A percentile compares a stretch with the other conserved stretches of the same genome.
phyloP scores from a whole-genome alignment of 2,329 filamentous ascomycete species.

The Hawksworthiomyces lignivorus region DNA sequence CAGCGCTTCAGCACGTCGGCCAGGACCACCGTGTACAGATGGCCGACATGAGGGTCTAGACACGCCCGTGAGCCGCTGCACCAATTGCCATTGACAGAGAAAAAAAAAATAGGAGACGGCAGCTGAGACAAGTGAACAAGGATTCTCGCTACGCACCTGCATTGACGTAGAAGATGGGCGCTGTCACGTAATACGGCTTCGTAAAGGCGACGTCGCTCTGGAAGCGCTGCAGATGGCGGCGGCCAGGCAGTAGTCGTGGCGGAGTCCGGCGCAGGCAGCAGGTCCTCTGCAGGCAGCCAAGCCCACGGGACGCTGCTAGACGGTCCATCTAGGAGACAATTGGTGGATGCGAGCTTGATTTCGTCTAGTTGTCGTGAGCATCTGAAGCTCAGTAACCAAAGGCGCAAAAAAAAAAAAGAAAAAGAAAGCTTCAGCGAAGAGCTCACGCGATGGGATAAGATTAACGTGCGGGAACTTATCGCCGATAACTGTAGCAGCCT shows the following conservation, averaged over 20 bases:
- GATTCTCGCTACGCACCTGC: conserved; percentile 49
- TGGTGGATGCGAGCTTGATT: too few species aligned
- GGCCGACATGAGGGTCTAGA: conserved; percentile 89
- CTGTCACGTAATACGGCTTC: conserved; percentile 93
- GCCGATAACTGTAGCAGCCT: conserved; percentile 9
- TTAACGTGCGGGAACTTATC: background rate
- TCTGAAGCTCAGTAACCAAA: too few species aligned
- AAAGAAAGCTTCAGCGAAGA: background rate
- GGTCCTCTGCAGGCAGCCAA: conserved; percentile 5
- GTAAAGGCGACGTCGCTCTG: conserved; percentile 6
- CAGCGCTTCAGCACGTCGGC: conserved; percentile 89
- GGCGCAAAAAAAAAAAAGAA: background rate
- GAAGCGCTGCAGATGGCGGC: background rate
- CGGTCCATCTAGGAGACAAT: conserved; percentile 10
- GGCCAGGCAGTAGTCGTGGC: background rate
- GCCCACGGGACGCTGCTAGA: conserved; percentile 10
- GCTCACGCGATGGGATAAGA: conserved; percentile 6
- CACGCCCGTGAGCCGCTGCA: background rate
- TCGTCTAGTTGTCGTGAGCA: too few species aligned
- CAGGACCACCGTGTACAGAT: conserved; percentile 88
- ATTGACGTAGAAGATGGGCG: conserved; percentile 99
- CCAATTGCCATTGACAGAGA: too few species aligned
- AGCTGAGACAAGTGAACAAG: background rate
- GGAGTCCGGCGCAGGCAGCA: background rate
- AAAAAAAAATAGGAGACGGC: too few species aligned